Evolutionary conservation across 805 yeast genomes (phyloP).

Genomic region (Metschnikowia amazonensis): DNA sequence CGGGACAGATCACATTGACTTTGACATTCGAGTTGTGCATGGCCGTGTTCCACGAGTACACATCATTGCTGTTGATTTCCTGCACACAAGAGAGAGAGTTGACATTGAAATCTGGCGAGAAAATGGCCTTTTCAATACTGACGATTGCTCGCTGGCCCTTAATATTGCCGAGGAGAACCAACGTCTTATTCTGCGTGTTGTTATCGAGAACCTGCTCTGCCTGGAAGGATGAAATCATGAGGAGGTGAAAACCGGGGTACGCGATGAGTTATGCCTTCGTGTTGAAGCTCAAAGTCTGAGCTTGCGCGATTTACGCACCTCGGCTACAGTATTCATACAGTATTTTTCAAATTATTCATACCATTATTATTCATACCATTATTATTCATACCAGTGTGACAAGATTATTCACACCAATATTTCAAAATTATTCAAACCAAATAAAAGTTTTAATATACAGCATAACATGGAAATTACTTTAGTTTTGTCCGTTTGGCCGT

Average conservation of each 20-base stretch:
- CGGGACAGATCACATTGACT: slow-evolving; percentile 80
- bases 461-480: no score
- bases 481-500: no score
- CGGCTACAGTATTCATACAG: no score
- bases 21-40: slow-evolving; percentile 53
- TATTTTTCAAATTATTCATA: no score
- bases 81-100: slow-evolving; percentile 16
- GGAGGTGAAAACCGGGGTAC: background rate
- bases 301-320: no score
- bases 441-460: no score
- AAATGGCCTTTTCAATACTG: slow-evolving; percentile 70
- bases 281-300: no score
- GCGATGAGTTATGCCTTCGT: background rate
- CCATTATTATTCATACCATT: no score
- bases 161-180: slow-evolving; percentile 68
- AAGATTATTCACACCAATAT: no score
- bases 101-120: slow-evolving; percentile 19
- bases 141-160: slow-evolving; percentile 60
- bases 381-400: no score
- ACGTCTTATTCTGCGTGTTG: slow-evolving; percentile 63
- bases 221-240: slow-evolving; percentile 1
- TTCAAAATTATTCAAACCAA: no score
- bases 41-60: slow-evolving; percentile 77
- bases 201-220: slow-evolving; percentile 42
- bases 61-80: slow-evolving; percentile 66